Conservation (phyloP, 2,329 filamentous ascomycete genomes). For the Clarireedia homoeocarpa region DNA sequence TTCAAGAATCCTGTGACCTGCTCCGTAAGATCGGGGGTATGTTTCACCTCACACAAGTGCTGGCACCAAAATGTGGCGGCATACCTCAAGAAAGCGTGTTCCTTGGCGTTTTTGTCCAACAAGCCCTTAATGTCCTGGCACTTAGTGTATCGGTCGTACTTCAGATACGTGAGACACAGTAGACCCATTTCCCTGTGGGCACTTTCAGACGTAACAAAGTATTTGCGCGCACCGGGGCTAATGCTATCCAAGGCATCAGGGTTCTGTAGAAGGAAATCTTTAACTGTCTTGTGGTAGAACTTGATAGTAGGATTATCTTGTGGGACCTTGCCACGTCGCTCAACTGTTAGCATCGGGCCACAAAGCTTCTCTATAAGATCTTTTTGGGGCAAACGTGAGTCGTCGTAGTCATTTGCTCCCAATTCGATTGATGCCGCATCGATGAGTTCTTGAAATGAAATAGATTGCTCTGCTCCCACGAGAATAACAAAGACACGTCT, state of each 20-base stretch:
- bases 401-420: not conserved
- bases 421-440: not conserved
- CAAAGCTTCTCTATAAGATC: not conserved
- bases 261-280: constrained; percentile 8
- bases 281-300: constrained; percentile 8
- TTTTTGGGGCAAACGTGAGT: not conserved
- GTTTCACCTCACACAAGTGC: constrained; percentile 2
- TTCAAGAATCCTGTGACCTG: constrained; percentile 2
- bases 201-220: not conserved
- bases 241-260: not conserved
- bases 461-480: constrained; percentile 9
- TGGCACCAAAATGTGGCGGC: constrained; percentile 10
- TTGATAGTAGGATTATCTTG: constrained; percentile 4
- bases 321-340: not conserved
- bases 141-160: constrained; percentile 6
- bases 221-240: too few relatives aligned
- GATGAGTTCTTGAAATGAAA: constrained; percentile 9
- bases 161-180: constrained; percentile 9
- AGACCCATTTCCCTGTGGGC: constrained; percentile 2
- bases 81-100: constrained; percentile 11
- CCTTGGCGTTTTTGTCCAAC: not conserved
- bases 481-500: constrained; percentile 7
- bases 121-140: not conserved
- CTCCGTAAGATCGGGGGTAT: not conserved
- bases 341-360: not conserved